Evolutionary conservation across 164 flowering plant species (phyloP).

Genomic region (Sextonia rubra): DNA sequence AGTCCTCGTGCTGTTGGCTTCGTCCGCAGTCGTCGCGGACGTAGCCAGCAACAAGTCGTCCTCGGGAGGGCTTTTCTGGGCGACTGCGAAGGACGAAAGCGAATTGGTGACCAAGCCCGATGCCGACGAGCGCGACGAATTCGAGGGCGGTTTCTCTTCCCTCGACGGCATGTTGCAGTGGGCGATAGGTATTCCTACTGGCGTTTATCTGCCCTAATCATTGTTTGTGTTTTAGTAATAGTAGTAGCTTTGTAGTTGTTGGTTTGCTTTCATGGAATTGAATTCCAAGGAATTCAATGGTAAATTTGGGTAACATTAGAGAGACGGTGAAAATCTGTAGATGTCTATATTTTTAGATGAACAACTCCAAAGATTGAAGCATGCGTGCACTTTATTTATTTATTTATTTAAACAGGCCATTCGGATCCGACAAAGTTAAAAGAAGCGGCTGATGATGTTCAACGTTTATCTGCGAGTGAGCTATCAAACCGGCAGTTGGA

Average conservation of each 20-base stretch:
- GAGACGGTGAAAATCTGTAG: too few relatives aligned
- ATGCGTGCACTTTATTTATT: neutral
- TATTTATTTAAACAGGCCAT: conserved; percentile 41
- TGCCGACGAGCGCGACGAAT: conserved; percentile 24
- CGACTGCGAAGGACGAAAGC: conserved; percentile 38
- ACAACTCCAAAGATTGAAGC: neutral
- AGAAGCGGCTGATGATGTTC: conserved; percentile 50
- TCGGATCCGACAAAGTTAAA: conserved; percentile 78
- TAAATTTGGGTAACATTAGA: too few relatives aligned
- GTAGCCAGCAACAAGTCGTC: conserved; percentile 23
- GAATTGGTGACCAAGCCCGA: conserved; percentile 20
- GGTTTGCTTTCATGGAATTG: too few relatives aligned
- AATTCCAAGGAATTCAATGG: too few relatives aligned
- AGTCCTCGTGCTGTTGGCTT: conserved; percentile 4
- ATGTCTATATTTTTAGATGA: neutral
- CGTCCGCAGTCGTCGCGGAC: neutral
- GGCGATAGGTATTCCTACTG: conserved; percentile 73
- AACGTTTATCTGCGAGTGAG: conserved; percentile 48
- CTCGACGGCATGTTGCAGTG: conserved; percentile 91
- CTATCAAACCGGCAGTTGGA: conserved; percentile 61
- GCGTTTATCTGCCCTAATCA: too few relatives aligned
- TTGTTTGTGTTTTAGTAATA: too few relatives aligned
- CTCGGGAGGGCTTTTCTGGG: conserved; percentile 35
- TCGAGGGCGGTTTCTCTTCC: conserved; percentile 82
- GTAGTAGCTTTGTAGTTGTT: too few relatives aligned